These are phyloP conservation scores for Colletotrichum australisinense DNA, from an alignment of 2,329 filamentous ascomycete genomes.

Conservation along the genomic window DNA sequence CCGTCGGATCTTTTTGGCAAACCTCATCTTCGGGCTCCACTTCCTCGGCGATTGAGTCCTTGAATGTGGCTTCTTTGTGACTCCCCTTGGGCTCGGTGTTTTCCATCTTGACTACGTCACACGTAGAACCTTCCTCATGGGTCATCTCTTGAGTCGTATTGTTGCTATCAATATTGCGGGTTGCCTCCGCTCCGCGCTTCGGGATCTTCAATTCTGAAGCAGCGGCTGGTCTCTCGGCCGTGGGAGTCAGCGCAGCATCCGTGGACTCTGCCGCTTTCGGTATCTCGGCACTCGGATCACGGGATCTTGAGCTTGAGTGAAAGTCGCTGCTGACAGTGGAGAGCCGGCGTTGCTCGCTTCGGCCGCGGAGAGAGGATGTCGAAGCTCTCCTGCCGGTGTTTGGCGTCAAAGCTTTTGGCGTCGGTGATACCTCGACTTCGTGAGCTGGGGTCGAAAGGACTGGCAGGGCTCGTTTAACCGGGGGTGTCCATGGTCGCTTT, in stretches of 20 bases:
- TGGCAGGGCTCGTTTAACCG: slow-evolving; percentile 50
- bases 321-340: slow-evolving; percentile 27
- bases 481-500: slow-evolving; percentile 74
- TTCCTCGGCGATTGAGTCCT: neutral
- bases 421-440: slow-evolving; percentile 46
- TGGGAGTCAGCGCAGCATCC: neutral
- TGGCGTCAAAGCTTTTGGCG: slow-evolving; percentile 26
- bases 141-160: neutral
- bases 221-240: neutral
- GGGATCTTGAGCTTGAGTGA: slow-evolving; percentile 11
- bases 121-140: neutral
- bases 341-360: slow-evolving; percentile 25
- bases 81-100: neutral
- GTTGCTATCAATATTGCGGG: neutral
- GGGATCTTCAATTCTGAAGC: neutral
- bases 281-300: slow-evolving; percentile 18
- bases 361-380: slow-evolving; percentile 20
- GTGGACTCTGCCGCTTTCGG: neutral
- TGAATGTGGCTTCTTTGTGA: neutral
- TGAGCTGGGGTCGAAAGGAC: slow-evolving; percentile 46
- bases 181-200: neutral
- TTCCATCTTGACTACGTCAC: neutral
- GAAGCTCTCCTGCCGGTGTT: slow-evolving; percentile 25
- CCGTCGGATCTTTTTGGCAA: neutral
- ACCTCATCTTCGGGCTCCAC: neutral